Evolutionary conservation across 78 protist genomes (phyloP), one percentile per base, ranked within the genome.

Genomic region (Dictyostelium citrinum): DNA sequence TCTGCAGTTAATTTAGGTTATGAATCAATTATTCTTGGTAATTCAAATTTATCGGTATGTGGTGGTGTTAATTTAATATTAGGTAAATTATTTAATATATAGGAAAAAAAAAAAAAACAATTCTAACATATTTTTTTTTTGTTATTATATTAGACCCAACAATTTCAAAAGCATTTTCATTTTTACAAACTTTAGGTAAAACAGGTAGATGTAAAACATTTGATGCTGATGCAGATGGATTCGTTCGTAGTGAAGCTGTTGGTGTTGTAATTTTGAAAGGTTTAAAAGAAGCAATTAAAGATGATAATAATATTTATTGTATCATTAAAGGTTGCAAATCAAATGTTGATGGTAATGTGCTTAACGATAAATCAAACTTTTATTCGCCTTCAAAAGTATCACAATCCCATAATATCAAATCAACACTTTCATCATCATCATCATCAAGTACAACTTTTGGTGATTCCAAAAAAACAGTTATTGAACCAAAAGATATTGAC

Each of bases 201-300:
- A 9, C 14, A 43, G 95, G 90, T 7, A 71, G 64, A 8, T 97
- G 97, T 60, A n/a, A 68, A 22, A 61, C 97, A 35, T 96, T 95
- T 43, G 97, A 95, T 68, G 43, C 70, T 11, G 0, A 39, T 4
- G 99, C 98, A 20, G 83, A 97, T 61, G 99, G 99, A n/a, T 97
- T 76, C 79, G 93, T 20, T 7, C 82, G 99, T 22, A 22, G 71
- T 35, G 99, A 97, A 79, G 97, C 97, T n/a, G 10, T 35, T 12
- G 96, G 93, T 55, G 75, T 58, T 12, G 55, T 97, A n/a, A 41
- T 97, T 11, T 55, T 97, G 24, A 41, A 91, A 3, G 24, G 24
- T 24, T 35, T 90, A 22, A 51, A 67, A 9, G 9, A 43, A 0
- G 93, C 93, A 22, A n/a, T 39, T 37, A 45, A 31, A 49, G 93